phyloP scores from a whole-genome alignment of 1,284 basidiomycete species.

The Ceratobasidium sp. region DNA sequence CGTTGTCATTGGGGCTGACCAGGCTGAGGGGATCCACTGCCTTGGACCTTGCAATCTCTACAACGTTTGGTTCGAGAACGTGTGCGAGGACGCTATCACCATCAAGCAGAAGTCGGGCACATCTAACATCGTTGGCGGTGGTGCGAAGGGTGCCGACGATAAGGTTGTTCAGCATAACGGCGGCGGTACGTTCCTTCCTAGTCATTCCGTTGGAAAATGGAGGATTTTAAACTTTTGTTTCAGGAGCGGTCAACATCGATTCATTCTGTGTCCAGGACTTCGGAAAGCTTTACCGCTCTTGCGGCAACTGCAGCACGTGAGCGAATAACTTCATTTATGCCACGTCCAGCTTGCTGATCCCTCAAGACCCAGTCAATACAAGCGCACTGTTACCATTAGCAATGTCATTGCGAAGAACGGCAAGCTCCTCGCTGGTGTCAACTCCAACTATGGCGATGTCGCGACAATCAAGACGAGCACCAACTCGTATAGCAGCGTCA shows the following conservation, averaged over 20 bases:
- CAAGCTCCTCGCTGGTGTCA: no score
- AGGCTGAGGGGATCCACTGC: no score
- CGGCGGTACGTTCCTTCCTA: conserved; percentile 8
- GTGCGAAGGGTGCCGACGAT: conserved; percentile 44
- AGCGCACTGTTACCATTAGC: conserved; percentile 53
- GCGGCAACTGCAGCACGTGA: conserved; percentile 48
- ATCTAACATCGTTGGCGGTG: conserved; percentile 45
- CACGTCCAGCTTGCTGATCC: neutral
- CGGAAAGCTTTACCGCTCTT: conserved; percentile 46
- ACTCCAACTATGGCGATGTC: conserved; percentile 46
- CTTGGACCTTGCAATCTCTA: conserved; percentile 60
- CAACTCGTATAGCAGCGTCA: conserved; percentile 8
- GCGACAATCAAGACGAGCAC: conserved; percentile 42
- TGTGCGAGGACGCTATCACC: conserved; percentile 59
- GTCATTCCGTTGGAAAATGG: no score
- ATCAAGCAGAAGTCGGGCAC: conserved; percentile 37
- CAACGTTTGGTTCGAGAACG: conserved; percentile 62
- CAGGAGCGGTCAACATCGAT: conserved; percentile 27
- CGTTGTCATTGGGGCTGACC: conserved; percentile 61
- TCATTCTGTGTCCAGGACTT: conserved; percentile 37
- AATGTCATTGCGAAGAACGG: conserved; percentile 39
- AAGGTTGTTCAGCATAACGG: conserved; percentile 50
- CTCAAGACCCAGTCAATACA: conserved; percentile 47
- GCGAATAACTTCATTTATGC: neutral
- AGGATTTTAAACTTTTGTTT: no score